These are phyloP conservation scores for Carallia brachiata DNA, from an alignment of 345 rosid genomes.

Conservation along the genomic window DNA sequence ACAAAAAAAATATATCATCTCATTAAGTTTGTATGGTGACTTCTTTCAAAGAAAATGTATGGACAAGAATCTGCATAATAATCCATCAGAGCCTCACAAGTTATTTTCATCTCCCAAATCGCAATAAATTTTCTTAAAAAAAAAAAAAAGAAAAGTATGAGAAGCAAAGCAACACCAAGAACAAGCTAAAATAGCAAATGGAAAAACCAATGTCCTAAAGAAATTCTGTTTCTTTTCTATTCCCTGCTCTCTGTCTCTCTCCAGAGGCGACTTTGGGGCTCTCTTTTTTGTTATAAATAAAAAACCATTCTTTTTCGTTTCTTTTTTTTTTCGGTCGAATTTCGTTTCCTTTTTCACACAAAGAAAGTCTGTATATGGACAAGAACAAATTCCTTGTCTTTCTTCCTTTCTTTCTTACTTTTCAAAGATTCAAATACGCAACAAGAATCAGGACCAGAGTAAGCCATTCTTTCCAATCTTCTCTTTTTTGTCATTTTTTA, in stretches of 20 bases:
- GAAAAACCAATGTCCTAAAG: conserved; percentile 9
- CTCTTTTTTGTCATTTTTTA: neutral
- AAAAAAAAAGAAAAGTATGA: neutral
- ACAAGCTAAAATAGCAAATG: neutral
- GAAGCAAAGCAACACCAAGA: neutral
- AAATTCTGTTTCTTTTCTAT: conserved; percentile 11
- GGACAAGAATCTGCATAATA: conserved; percentile 25
- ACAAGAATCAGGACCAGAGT: neutral
- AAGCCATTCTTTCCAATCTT: conserved; percentile 2
- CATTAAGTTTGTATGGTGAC: no score
- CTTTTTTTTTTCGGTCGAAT: neutral
- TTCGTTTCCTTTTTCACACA: neutral
- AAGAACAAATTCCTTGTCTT: neutral
- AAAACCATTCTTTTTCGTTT: neutral
- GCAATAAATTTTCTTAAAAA: conserved; percentile 7
- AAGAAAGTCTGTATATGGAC: neutral
- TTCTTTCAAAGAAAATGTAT: conserved; percentile 3
- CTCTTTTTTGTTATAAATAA: neutral
- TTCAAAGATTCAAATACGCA: conserved; percentile 1
- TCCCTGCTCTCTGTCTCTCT: neutral
- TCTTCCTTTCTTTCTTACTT: neutral
- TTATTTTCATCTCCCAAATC: conserved; percentile 8
- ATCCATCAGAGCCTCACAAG: conserved; percentile 24
- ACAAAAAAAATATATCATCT: no score
- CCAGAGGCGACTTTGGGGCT: conserved; percentile 7